Conservation (phyloP, 495 filamentous ascomycete genomes). For the Neurospora cerealis region DNA sequence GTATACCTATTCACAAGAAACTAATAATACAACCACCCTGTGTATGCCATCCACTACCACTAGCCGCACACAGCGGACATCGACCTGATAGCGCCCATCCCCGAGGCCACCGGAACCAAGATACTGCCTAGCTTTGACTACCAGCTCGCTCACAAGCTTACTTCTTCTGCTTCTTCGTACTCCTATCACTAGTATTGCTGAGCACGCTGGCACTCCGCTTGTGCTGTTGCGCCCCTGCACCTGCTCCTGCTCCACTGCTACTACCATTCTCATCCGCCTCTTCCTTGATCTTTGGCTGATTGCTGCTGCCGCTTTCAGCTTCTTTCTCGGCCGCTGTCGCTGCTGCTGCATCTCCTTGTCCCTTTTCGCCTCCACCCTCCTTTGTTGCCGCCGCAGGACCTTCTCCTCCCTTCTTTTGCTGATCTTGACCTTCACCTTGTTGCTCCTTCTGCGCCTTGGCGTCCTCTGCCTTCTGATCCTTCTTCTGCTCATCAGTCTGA, state of each 20-base stretch:
- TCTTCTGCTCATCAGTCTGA: conserved; percentile 5
- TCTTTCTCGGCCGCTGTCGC: conserved; percentile 1
- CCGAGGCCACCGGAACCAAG: background rate
- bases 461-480: conserved; percentile 2
- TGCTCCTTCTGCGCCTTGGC: background rate
- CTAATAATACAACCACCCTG: background rate
- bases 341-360: background rate
- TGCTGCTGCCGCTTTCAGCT: background rate
- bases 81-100: background rate
- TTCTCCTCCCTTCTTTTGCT: background rate
- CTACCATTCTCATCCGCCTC: conserved; percentile 1
- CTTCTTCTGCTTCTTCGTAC: conserved; percentile 60
- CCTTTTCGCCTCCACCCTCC: conserved; percentile 1
- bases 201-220: conserved; percentile 73
- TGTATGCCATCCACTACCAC: background rate
- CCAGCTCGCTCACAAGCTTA: conserved; percentile 18
- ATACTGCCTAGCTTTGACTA: background rate
- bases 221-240: conserved; percentile 19
- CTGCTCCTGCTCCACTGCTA: background rate
- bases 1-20: background rate
- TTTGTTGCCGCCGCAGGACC: background rate
- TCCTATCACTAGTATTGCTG: conserved; percentile 59
- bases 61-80: background rate
- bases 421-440: background rate
- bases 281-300: conserved; percentile 11